Conservation (phyloP, 225 moss, liverwort and hornwort genomes). For the Pseudisothecium myosuroides region DNA sequence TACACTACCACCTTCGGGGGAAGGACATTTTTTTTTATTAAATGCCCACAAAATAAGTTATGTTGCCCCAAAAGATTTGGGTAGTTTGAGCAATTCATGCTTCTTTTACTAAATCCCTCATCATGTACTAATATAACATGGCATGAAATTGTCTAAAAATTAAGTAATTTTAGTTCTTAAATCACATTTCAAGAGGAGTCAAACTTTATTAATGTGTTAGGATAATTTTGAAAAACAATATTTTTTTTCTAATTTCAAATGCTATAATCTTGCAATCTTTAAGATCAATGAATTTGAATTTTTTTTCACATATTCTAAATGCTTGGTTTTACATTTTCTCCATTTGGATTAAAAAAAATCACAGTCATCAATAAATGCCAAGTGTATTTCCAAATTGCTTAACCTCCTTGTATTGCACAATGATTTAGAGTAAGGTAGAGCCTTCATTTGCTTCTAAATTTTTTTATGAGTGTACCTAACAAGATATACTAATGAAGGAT, state of each 20-base stretch:
- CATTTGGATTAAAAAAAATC: neutral
- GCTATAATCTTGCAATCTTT: neutral
- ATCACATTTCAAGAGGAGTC: neutral
- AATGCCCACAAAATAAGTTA: no score
- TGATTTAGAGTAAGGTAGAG: neutral
- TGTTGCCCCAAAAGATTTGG: no score
- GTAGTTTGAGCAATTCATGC: rapidly evolving
- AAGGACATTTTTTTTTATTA: no score
- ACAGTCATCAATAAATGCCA: neutral
- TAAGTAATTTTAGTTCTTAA: neutral
- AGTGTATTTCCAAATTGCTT: neutral
- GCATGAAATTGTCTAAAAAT: no score
- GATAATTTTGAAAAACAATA: no score
- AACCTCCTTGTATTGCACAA: rapidly evolving
- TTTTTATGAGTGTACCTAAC: neutral
- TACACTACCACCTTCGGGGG: no score
- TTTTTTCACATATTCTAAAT: neutral
- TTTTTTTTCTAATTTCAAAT: neutral
- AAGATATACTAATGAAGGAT: neutral
- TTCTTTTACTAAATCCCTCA: no score
- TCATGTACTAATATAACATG: no score
- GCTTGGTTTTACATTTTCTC: rapidly evolving
- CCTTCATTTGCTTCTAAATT: neutral
- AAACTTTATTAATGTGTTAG: neutral
- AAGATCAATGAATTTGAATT: neutral